phyloP scores from a whole-genome alignment of 768 basidiomycete species.

The Suillus fuscotomentosus region DNA sequence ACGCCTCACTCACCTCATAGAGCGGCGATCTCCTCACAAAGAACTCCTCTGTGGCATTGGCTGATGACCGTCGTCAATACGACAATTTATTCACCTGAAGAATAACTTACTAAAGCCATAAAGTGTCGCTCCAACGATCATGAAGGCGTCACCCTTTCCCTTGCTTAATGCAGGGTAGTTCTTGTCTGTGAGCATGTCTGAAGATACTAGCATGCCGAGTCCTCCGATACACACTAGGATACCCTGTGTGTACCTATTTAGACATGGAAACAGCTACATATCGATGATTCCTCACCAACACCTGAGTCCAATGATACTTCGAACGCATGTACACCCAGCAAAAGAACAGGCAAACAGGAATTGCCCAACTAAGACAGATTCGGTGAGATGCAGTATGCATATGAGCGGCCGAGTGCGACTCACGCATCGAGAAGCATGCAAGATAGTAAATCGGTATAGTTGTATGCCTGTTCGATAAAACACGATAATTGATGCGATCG shows the following conservation, averaged over 20 bases:
- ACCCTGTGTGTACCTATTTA: constrained; percentile 44
- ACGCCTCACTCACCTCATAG: constrained; percentile 55
- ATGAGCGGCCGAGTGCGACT: constrained; percentile 19
- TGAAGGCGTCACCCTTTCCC: constrained; percentile 82
- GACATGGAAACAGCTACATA: not conserved
- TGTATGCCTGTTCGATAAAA: constrained; percentile 54
- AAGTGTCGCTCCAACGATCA: constrained; percentile 82
- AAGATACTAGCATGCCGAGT: constrained; percentile 75
- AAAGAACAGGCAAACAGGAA: constrained; percentile 82
- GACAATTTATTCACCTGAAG: not conserved
- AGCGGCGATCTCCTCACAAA: constrained; percentile 77
- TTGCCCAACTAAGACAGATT: constrained; percentile 65
- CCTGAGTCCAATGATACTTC: constrained; percentile 80
- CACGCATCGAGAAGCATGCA: constrained; percentile 92
- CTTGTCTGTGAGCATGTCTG: constrained; percentile 77
- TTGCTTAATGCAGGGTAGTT: constrained; percentile 62
- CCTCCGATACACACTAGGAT: constrained; percentile 71
- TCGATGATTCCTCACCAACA: constrained; percentile 50
- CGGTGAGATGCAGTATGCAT: constrained; percentile 1
- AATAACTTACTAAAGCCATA: constrained; percentile 76
- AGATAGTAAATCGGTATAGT: constrained; percentile 84
- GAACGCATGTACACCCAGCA: constrained; percentile 82
- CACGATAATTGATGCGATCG: not conserved
- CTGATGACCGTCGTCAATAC: constrained; percentile 33
- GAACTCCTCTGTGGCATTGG: constrained; percentile 87